Evolutionary conservation across 2,329 filamentous ascomycete genomes (phyloP).

Genomic region (Epicoccum nigrum): DNA sequence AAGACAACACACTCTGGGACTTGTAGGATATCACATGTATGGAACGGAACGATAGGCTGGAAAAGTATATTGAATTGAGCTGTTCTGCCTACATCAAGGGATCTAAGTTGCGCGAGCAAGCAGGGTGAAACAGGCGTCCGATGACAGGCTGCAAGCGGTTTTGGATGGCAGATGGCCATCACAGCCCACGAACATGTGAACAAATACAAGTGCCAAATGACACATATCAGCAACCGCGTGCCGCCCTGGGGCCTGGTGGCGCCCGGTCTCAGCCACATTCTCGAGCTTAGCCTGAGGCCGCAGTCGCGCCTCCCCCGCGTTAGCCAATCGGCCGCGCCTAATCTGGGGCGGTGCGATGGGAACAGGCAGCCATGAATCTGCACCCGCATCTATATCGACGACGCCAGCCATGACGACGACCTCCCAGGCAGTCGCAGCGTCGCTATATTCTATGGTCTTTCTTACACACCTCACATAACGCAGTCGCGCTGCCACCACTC

Average conservation of each 20-base stretch:
- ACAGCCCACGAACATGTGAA: constrained; percentile 7
- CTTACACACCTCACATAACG: constrained; percentile 17
- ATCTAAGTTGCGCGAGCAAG: background rate
- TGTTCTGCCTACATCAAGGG: background rate
- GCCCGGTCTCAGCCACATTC: constrained; percentile 16
- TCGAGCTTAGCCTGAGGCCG: constrained; percentile 8
- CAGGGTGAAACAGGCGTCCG: background rate
- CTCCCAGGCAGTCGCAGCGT: constrained; percentile 40
- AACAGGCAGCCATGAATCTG: constrained; percentile 14
- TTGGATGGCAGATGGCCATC: background rate
- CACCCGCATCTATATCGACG: constrained; percentile 18
- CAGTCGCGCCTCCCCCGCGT: constrained; percentile 8
- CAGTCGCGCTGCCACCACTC: constrained; percentile 18
- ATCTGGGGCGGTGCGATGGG: constrained; percentile 10
- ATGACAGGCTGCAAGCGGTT: background rate
- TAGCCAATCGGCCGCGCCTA: constrained; percentile 9
- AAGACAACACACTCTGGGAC: constrained; percentile 1
- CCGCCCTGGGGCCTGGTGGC: background rate
- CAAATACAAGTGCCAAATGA: background rate
- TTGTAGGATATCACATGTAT: constrained; percentile 16
- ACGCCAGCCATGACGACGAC: constrained; percentile 19
- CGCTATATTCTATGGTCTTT: constrained; percentile 31
- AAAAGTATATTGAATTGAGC: constrained; percentile 3
- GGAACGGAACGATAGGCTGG: constrained; percentile 7
- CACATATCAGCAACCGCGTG: constrained; percentile 4